Base-by-base conservation (phyloP, 495 filamentous ascomycete species). In the Filosporella fistucella region DNA sequence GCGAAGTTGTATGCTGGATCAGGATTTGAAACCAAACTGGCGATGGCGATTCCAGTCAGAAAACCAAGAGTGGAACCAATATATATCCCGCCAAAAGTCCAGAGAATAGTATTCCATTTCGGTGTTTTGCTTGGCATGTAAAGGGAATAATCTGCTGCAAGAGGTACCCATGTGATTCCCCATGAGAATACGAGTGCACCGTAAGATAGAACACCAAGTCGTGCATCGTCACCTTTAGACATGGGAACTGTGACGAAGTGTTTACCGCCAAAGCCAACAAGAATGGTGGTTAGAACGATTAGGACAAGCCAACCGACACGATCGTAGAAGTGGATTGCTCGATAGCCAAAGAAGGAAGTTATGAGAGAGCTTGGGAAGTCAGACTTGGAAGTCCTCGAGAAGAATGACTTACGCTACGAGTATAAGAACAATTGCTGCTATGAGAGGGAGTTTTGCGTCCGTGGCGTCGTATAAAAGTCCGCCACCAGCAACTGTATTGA, bases 81-180 rank as follows among this genome's bases (percentile, higher is more conserved):
- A 1, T 56, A 71, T 40, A 66, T 59, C 1, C 70, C 71, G 13
- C 66, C 47, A 24, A 61, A 66, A 0, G 72, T 74, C 25, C 72
- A 42, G 39, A 63, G 16, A 45, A 80, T 83, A 11, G 79, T 66
- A 52, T 78, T 80, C 40, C 64, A 58, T 33, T 65, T 64, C 4
- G 63, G 61, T 1, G 73, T 77, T 12, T 66, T 63, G 49, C 72
- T 0, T 74, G 79, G 56, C 80, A 82, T 43, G 78, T 70, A 12
- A 74, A 74, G 58, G 78, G 81, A 56, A 73, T 46, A 84, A 54
- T 82, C 80, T 0, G 70, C 69, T 0, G 71, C 76, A 30, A 80
- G 75, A 8, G 77, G 74, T 16, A 67, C 67, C 76, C 80, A 77
- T 24, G 69, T 76, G 2, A 69, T 70, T 14, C 69, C 74, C 7